phyloP scores from a whole-genome alignment of 768 basidiomycete species.

The Naematelia encephala region DNA sequence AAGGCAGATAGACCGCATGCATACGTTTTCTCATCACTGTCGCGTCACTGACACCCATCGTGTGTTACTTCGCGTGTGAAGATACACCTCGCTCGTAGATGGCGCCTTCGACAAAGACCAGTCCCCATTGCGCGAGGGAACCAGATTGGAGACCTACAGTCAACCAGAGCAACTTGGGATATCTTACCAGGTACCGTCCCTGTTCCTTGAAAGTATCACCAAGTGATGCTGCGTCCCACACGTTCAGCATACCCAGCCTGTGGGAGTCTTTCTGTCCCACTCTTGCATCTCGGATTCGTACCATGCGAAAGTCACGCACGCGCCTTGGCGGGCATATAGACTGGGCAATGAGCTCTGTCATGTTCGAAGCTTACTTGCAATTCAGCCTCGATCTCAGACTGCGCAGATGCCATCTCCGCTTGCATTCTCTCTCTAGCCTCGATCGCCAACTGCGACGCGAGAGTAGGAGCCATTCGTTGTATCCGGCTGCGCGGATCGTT shows the following conservation, averaged over 20 bases:
- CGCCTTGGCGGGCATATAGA: slow-evolving; percentile 70
- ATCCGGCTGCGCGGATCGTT: slow-evolving; percentile 55
- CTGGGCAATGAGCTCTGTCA: not conserved
- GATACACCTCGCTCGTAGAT: slow-evolving; percentile 64
- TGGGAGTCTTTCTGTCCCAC: slow-evolving; percentile 58
- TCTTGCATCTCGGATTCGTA: slow-evolving; percentile 59
- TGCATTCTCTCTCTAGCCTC: slow-evolving; percentile 21
- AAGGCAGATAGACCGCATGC: too few species aligned
- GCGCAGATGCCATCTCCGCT: slow-evolving; percentile 40
- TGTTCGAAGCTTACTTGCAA: slow-evolving; percentile 59
- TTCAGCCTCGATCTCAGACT: slow-evolving; percentile 67
- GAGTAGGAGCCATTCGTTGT: slow-evolving; percentile 50
- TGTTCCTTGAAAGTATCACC: slow-evolving; percentile 61
- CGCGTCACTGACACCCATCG: slow-evolving; percentile 44
- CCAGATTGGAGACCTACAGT: slow-evolving; percentile 63
- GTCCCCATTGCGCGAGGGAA: slow-evolving; percentile 64
- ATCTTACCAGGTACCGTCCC: slow-evolving; percentile 64
- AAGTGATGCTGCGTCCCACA: slow-evolving; percentile 71
- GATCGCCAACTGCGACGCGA: slow-evolving; percentile 32
- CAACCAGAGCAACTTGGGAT: slow-evolving; percentile 11
- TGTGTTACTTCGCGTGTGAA: slow-evolving; percentile 66
- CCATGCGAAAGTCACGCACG: slow-evolving; percentile 70
- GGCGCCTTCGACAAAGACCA: slow-evolving; percentile 64
- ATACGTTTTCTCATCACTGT: not conserved
- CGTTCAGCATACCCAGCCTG: slow-evolving; percentile 70